These are phyloP conservation scores for Glutinoglossum americanum DNA, from an alignment of 495 filamentous ascomycete species.

Conservation along the genomic window DNA sequence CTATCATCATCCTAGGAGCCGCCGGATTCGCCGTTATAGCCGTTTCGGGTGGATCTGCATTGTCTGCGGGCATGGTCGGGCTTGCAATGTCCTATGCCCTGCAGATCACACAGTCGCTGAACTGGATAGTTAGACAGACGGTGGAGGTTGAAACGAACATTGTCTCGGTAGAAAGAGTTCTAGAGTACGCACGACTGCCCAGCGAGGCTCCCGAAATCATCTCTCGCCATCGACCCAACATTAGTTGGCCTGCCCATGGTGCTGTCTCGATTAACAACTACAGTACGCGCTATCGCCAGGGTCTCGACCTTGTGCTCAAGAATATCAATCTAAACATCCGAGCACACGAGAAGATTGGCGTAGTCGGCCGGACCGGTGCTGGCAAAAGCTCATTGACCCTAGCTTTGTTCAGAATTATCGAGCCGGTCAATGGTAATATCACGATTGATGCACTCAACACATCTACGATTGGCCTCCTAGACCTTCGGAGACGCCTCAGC, in stretches of 20 bases:
- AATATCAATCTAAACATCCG: slow-evolving; percentile 81
- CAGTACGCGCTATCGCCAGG: slow-evolving; percentile 77
- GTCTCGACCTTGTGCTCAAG: slow-evolving; percentile 79
- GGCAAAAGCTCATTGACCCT: slow-evolving; percentile 92
- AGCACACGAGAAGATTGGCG: slow-evolving; percentile 91
- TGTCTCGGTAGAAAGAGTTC: slow-evolving; percentile 90
- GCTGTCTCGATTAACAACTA: slow-evolving; percentile 83
- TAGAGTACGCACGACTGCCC: slow-evolving; percentile 85
- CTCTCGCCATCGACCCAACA: slow-evolving; percentile 61
- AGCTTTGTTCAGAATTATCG: slow-evolving; percentile 89
- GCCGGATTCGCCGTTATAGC: slow-evolving; percentile 68
- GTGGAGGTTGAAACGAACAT: slow-evolving; percentile 99
- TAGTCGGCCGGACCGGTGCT: slow-evolving; percentile 88
- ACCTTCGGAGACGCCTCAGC: slow-evolving; percentile 73
- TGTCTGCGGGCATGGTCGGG: slow-evolving; percentile 69
- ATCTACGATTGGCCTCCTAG: slow-evolving; percentile 70
- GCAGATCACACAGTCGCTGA: slow-evolving; percentile 93
- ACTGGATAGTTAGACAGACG: slow-evolving; percentile 98
- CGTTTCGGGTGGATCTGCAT: slow-evolving; percentile 42
- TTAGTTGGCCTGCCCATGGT: slow-evolving; percentile 81
- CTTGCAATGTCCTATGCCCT: slow-evolving; percentile 92
- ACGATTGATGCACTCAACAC: slow-evolving; percentile 79
- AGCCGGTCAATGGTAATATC: slow-evolving; percentile 58
- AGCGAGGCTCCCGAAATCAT: slow-evolving; percentile 94
- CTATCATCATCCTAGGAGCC: slow-evolving; percentile 73